phyloP scores from a whole-genome alignment of 1,284 basidiomycete species.

The Volvariella volvacea region DNA sequence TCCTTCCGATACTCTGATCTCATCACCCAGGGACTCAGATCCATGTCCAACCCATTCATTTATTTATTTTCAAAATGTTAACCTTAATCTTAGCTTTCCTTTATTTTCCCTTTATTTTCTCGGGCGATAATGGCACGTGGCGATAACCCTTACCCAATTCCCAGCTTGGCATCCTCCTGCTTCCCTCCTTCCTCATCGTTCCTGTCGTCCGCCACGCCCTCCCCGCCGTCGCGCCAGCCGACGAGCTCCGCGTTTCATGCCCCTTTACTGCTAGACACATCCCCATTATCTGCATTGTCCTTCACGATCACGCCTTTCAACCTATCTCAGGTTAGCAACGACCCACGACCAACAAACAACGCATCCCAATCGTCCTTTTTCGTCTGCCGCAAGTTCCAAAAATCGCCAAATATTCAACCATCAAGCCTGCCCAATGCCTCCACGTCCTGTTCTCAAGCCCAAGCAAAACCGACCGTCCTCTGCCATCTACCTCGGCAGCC shows the following conservation, averaged over 20 bases:
- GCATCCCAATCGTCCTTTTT: background rate
- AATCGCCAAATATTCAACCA: too few species aligned
- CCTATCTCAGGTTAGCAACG: constrained; percentile 1
- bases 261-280: constrained; percentile 10
- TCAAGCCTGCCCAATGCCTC: constrained; percentile 19
- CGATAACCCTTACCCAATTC: too few species aligned
- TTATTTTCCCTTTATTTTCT: too few species aligned
- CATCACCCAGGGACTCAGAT: too few species aligned
- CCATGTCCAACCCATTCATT: too few species aligned
- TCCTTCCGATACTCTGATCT: too few species aligned
- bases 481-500: constrained; percentile 30
- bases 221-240: constrained; percentile 13
- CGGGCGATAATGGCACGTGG: too few species aligned
- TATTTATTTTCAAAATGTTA: too few species aligned
- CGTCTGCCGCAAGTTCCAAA: background rate
- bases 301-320: constrained; percentile 1
- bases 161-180: background rate
- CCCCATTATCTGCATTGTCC: constrained; percentile 1
- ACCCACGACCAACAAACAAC: background rate
- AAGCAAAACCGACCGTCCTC: constrained; percentile 28
- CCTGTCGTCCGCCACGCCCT: background rate
- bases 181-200: background rate
- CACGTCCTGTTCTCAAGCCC: constrained; percentile 18
- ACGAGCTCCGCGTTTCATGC: constrained; percentile 13
- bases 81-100: too few species aligned